These are phyloP conservation scores for Colletotrichum sp. DNA, from an alignment of 2,329 filamentous ascomycete genomes.

Conservation along the genomic window DNA sequence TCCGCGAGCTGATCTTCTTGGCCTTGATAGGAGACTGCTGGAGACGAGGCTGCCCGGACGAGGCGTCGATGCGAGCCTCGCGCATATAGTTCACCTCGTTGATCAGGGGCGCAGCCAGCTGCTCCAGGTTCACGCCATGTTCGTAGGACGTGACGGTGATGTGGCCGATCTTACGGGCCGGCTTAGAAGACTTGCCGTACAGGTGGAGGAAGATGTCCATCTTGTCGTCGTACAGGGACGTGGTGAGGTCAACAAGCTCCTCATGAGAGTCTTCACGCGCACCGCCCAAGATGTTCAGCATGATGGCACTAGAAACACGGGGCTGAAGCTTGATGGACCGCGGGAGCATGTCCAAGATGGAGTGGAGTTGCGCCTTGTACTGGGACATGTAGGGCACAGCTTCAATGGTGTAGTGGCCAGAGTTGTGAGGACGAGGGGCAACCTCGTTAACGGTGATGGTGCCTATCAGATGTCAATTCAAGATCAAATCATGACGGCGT, in stretches of 20 bases:
- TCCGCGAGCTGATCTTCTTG: conserved; percentile 25
- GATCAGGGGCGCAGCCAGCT: conserved; percentile 71
- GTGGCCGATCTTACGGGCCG: conserved; percentile 93
- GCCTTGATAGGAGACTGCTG: conserved; percentile 23
- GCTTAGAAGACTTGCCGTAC: conserved; percentile 89
- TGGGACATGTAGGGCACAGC: conserved; percentile 86
- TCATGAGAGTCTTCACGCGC: conserved; percentile 68
- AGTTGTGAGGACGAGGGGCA: conserved; percentile 79
- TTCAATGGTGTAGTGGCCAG: conserved; percentile 95
- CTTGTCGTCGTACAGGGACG: conserved; percentile 45
- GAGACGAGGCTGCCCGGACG: conserved; percentile 41
- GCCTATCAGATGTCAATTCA: conserved; percentile 35
- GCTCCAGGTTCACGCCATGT: conserved; percentile 67
- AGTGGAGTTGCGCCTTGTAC: conserved; percentile 86
- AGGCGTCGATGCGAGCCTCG: conserved; percentile 53
- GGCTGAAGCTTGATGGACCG: conserved; percentile 60
- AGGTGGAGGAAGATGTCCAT: conserved; percentile 74
- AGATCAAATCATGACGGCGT: not conserved
- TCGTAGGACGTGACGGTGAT: conserved; percentile 79
- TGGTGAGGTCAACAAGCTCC: conserved; percentile 50
- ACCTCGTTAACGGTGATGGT: conserved; percentile 85
- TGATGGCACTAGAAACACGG: conserved; percentile 68
- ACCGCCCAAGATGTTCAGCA: conserved; percentile 83
- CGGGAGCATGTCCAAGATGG: conserved; percentile 74
- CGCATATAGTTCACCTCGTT: conserved; percentile 65